These are phyloP conservation scores for Colletotrichum acutatum DNA, from an alignment of 2,329 filamentous ascomycete species.

Conservation along the genomic window DNA sequence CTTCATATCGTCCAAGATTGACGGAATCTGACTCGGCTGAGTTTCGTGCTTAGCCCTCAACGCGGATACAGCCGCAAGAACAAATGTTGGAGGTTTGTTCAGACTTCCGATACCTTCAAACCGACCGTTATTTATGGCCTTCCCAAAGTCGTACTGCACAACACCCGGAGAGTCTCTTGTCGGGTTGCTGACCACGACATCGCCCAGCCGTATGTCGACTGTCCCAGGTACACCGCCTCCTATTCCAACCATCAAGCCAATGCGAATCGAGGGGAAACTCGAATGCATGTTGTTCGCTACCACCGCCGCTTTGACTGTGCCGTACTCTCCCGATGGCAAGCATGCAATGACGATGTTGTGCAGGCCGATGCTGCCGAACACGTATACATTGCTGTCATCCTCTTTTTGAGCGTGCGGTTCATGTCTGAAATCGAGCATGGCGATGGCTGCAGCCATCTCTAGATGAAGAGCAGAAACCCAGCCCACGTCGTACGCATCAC, in stretches of 20 bases:
- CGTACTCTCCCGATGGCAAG: conserved; percentile 18
- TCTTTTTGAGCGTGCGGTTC: no score
- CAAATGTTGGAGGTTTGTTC: neutral
- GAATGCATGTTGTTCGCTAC: conserved; percentile 32
- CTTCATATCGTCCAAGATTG: neutral
- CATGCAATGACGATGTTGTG: conserved; percentile 30
- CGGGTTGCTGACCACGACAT: conserved; percentile 41
- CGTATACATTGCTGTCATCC: neutral
- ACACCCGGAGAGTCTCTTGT: conserved; percentile 35
- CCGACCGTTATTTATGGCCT: neutral
- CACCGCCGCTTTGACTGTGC: neutral
- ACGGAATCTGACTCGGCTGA: neutral
- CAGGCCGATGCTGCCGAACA: neutral
- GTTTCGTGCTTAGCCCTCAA: neutral
- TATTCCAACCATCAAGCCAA: conserved; percentile 42
- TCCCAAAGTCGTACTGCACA: conserved; percentile 40
- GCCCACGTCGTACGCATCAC: conserved; percentile 34
- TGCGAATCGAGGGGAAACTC: conserved; percentile 27
- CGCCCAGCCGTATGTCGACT: conserved; percentile 42
- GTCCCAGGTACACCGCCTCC: conserved; percentile 38
- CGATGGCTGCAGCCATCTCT: conserved; percentile 34
- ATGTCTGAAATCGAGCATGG: conserved; percentile 37
- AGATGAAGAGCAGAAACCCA: conserved; percentile 38
- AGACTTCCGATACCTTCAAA: neutral
- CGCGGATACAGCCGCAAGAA: neutral